A percentile compares a stretch with the other conserved stretches of the same genome.
These are phyloP conservation scores for Saturnispora saitoi DNA, from an alignment of 805 yeast species.

Conservation along the genomic window DNA sequence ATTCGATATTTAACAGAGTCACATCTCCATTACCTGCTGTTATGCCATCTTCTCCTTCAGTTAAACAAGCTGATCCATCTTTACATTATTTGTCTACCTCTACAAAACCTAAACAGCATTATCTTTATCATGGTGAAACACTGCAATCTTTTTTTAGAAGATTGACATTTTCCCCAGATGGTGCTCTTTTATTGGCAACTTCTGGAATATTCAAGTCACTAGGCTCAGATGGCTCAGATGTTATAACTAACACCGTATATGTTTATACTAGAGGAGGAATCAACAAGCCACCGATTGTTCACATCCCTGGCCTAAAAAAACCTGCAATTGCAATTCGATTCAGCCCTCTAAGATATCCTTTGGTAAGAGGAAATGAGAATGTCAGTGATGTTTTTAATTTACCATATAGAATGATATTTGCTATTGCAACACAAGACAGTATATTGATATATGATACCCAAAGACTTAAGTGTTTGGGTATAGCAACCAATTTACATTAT, in stretches of 20 bases:
- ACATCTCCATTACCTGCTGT: conserved; percentile 36
- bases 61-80: conserved; percentile 12
- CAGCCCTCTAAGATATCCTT: conserved; percentile 51
- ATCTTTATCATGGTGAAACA: conserved; percentile 75
- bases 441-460: conserved; percentile 79
- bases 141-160: conserved; percentile 86
- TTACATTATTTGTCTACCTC: not conserved
- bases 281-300: conserved; percentile 59
- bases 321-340: conserved; percentile 82
- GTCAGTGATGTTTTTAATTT: conserved; percentile 37
- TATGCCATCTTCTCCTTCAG: conserved; percentile 28
- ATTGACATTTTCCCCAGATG: conserved; percentile 84
- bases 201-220: conserved; percentile 50
- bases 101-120: conserved; percentile 29
- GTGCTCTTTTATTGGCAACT: conserved; percentile 68
- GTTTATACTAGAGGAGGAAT: conserved; percentile 68
- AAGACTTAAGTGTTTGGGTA: conserved; percentile 56
- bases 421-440: conserved; percentile 87
- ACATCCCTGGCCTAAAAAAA: conserved; percentile 67
- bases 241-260: conserved; percentile 57
- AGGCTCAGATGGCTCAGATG: conserved; percentile 9
- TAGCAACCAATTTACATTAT: conserved; percentile 75
- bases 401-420: conserved; percentile 78
- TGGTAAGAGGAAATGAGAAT: conserved; percentile 19
- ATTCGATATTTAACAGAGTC: conserved; percentile 20